Evolutionary conservation across 169 alveolate species (phyloP).

Genomic region (Cryptosporidium sp.): DNA sequence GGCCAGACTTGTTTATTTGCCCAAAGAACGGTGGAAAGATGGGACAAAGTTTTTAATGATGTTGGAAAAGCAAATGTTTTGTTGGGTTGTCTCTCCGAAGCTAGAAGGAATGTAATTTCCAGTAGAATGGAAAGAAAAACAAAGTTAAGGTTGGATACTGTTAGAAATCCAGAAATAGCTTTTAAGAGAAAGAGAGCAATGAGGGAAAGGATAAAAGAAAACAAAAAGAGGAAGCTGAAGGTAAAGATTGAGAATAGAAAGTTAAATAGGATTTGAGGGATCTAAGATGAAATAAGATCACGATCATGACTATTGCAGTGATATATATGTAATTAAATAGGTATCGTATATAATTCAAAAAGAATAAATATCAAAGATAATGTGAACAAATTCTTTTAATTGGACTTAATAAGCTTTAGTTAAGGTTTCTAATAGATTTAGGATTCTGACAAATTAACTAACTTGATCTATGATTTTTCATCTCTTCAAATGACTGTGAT

Average conservation of each 20-base stretch:
- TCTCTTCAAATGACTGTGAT: conserved; percentile 11
- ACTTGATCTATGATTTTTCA: not conserved
- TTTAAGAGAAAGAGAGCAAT: conserved; percentile 20
- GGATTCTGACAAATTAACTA: not conserved
- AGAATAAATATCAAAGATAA: no score
- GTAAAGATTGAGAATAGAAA: conserved; percentile 8
- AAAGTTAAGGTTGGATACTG: conserved; percentile 4
- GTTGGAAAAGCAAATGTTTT: conserved; percentile 8
- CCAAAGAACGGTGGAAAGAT: conserved; percentile 47
- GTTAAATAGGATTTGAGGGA: not conserved
- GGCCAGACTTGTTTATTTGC: conserved; percentile 17
- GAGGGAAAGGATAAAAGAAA: conserved; percentile 4
- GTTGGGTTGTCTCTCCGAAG: conserved; percentile 16
- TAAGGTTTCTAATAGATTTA: no score
- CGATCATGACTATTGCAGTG: not conserved
- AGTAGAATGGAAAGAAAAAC: conserved; percentile 55
- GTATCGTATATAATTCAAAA: no score
- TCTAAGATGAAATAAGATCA: not conserved
- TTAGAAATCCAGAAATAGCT: conserved; percentile 50
- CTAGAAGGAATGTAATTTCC: conserved; percentile 26
- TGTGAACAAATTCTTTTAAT: not conserved
- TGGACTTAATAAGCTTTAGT: conserved; percentile 7
- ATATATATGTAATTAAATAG: no score
- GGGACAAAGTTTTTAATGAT: conserved; percentile 43
- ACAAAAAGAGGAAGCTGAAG: conserved; percentile 13